Evolutionary conservation across 1,284 basidiomycete species (phyloP), one percentile per base, ranked within the genome.

Genomic region (Rhizoctonia solani): DNA sequence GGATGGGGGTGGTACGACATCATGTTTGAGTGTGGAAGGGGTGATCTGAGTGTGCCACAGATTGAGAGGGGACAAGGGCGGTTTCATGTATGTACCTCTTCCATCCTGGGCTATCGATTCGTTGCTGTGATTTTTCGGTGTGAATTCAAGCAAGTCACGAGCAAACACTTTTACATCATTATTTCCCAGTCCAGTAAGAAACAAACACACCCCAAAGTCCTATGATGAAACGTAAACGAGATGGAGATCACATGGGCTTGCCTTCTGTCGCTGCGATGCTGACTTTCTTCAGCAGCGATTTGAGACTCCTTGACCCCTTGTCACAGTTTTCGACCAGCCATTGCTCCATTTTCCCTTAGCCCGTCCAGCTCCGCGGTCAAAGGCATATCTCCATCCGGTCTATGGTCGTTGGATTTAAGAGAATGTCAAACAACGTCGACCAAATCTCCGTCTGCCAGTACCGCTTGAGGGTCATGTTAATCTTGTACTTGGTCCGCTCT

Each of bases 391-490:
- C 84, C 82, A 55, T 86, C 84, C 11, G 79, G 74, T 14, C 81
- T 9, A 84, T 81, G 21, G 80, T 72, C 32, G 79, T 79, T 0
- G 95, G 89, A 76, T 98, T 98, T 67, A 99, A 85, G 68, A 98
- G 79, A 29, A 89, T 72, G 71, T 96, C 90, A 75, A 99, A 99
- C 44, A 98, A 76, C 58, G 82, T 77, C 37, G 80, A 88, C 94
- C 97, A 97, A 19, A 98, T 77, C 16, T 91, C 89, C 42, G 81
- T 83, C 78, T 99, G 95, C 93, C 97, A 98, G 78, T 99, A 99
- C 71, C 97, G 82, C 77, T 95, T 96, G 73, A 98, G 83, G 21
- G 90, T 85, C 44, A 88, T 86, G 23, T 85, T 81, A 54, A 96
- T 84, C 79, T 85, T 90, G 78, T 87, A 83, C 61, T 82, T 77